Evolutionary conservation across 371 early-diverging fungal species (phyloP), one percentile per base, ranked within the genome.

Genomic region (Actinomucor elegans): DNA sequence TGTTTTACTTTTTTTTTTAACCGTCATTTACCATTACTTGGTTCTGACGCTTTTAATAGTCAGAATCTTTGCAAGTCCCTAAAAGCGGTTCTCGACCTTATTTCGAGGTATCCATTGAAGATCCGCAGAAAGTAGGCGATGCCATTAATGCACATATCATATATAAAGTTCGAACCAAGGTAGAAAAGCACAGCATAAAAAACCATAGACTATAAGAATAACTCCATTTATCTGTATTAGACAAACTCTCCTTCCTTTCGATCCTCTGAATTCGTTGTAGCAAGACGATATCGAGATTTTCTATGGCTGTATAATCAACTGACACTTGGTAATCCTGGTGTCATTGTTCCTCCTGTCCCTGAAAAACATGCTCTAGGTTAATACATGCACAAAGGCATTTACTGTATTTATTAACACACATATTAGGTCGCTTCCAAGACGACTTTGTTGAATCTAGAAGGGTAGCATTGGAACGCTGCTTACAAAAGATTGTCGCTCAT

Each of bases 361-460:
- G 96, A 94, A 59, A 97, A 97, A 68, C 92, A 93, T 75, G 89
- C 92, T 5, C 61, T 93, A 47, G 94, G 80, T 72, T 67, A 59
- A n/a, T n/a, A n/a, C n/a, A n/a, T n/a, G n/a, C n/a, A n/a, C n/a
- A n/a, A n/a, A n/a, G n/a, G n/a, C n/a, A n/a, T n/a, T n/a, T n/a
- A n/a, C n/a, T n/a, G n/a, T n/a, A n/a, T n/a, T n/a, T n/a, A n/a
- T n/a, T n/a, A n/a, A n/a, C n/a, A 6, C 18, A 34, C 20, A 8
- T 8, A 44, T 6, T 61, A 81, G 93, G 96, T 8, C 87, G 98
- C 12, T 98, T 98, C 58, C 91, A 93, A 66, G 93, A 94, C 51
- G 95, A 94, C 49, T 98, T 98, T 84, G 89, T 98, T 9, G 95
- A 96, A 66, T 81, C 82, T 6, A 59, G 98, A 17, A 81, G 96